These are phyloP conservation scores for Monilinia laxa DNA, from an alignment of 2,329 filamentous ascomycete species.

Conservation along the genomic window DNA sequence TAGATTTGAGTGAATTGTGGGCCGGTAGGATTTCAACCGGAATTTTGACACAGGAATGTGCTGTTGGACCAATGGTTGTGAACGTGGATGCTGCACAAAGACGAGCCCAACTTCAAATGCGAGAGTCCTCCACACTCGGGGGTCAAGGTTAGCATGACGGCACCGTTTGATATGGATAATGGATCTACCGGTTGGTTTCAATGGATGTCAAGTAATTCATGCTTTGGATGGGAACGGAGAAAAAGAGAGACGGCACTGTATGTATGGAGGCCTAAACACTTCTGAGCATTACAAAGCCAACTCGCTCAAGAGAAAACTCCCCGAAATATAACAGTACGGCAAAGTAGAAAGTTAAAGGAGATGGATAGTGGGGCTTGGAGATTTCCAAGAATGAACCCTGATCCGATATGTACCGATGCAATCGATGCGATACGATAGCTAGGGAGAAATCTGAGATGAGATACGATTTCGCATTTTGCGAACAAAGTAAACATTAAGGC, in stretches of 20 bases:
- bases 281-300: background rate
- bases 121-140: constrained; percentile 18
- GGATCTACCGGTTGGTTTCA: background rate
- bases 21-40: constrained; percentile 18
- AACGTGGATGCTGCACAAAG: constrained; percentile 13
- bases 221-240: background rate
- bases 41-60: constrained; percentile 14
- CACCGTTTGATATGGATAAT: constrained; percentile 17
- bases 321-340: background rate
- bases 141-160: constrained; percentile 1
- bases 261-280: background rate
- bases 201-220: background rate
- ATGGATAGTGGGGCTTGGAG: constrained; percentile 11
- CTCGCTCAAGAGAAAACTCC: constrained; percentile 5
- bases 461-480: constrained; percentile 1
- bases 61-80: background rate
- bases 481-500: constrained; percentile 7
- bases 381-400: constrained; percentile 13
- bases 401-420: constrained; percentile 12
- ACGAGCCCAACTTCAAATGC: constrained; percentile 18
- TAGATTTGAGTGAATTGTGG: constrained; percentile 6
- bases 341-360: background rate
- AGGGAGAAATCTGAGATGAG: background rate
- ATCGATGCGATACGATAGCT: constrained; percentile 5
- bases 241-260: background rate